Base-by-base conservation (phyloP, 163 green algal genomes). In the Volvox carteri region DNA sequence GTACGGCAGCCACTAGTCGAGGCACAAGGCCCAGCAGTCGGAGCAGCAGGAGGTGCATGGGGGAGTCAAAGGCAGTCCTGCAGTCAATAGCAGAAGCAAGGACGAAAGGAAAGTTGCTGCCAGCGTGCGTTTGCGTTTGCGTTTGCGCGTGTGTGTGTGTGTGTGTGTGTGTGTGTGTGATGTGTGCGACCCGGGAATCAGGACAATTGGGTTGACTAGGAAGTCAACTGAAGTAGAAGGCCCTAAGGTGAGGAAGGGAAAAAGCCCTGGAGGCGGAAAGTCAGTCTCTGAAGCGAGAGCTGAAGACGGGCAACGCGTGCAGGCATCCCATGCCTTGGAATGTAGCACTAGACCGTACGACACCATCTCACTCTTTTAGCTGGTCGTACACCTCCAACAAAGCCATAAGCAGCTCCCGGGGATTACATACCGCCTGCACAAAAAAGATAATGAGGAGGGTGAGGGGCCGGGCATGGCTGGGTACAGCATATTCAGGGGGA, bases 341-440 rank as follows among this genome's bases (percentile, higher is more conserved):
- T 65, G 54, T 65, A 12, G 8, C 8, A 65, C 7, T 4, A 7
- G 4, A 11, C 54, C 19, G 5, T 12, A 12, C 28, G 28, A 8
- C 19, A 6, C 19, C 5, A 1, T 8, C 79, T 67, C 44, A 86
- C 79, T 39, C 79, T 23, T 39, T 78, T 21, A 52, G 37, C n/a
- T 67, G 7, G 62, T 86, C 79, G 33, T 33, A 44, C 33, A 79
- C 25, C 81, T 87, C 81, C 44, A 79, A 23, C 33, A 87, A 46
- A 46, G 81, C 81, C 33, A 25, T 79, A 5, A 79, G 33, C 62
- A 87, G 33, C 46, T 87, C 81, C 30, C 81, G 65, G 1, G 65
- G 46, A 5, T 46, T 80, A 60, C 79, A 72, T 1, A 35, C 23
- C 18, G 35, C 60, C 60, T 72, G 60, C 14, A 14, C 11, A 14